Conservation (phyloP, 371 early-diverging fungal species). For the Sporodiniella umbellata region DNA sequence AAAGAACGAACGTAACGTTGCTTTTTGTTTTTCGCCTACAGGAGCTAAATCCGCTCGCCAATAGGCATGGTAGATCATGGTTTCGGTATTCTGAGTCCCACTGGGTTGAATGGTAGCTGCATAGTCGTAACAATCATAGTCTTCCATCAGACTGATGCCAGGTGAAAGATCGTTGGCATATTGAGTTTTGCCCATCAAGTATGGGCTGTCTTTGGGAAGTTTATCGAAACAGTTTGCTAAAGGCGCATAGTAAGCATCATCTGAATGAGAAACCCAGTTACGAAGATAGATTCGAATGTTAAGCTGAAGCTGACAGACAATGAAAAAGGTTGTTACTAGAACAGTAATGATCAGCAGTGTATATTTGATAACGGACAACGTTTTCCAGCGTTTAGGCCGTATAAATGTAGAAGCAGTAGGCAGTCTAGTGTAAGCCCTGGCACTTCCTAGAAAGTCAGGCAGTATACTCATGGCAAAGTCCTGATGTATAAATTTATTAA, state of each 20-base stretch:
- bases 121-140: conserved; percentile 53
- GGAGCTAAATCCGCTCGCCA: conserved; percentile 50
- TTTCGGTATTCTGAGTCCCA: conserved; percentile 1
- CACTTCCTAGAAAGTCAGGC: conserved; percentile 11
- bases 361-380: conserved; percentile 26
- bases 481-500: neutral
- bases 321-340: conserved; percentile 31
- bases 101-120: conserved; percentile 35
- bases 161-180: conserved; percentile 44
- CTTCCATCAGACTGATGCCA: conserved; percentile 41
- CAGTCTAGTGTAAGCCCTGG: conserved; percentile 12
- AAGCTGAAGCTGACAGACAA: conserved; percentile 41
- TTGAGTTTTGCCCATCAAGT: conserved; percentile 24
- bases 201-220: conserved; percentile 33
- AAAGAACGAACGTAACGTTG: conserved; percentile 47
- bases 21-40: conserved; percentile 46
- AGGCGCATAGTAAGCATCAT: conserved; percentile 37
- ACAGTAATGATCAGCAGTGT: conserved; percentile 9
- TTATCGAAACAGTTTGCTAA: conserved; percentile 43
- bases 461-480: conserved; percentile 16
- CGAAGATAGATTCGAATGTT: conserved; percentile 49
- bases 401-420: conserved; percentile 25
- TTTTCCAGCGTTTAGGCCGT: conserved; percentile 34
- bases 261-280: conserved; percentile 51
- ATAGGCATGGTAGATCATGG: conserved; percentile 49